Percentiles rank a stretch among this genome's conserved stretches.
phyloP scores from a whole-genome alignment of 2,329 filamentous ascomycete genomes.

The Emericellopsis cladophorae region DNA sequence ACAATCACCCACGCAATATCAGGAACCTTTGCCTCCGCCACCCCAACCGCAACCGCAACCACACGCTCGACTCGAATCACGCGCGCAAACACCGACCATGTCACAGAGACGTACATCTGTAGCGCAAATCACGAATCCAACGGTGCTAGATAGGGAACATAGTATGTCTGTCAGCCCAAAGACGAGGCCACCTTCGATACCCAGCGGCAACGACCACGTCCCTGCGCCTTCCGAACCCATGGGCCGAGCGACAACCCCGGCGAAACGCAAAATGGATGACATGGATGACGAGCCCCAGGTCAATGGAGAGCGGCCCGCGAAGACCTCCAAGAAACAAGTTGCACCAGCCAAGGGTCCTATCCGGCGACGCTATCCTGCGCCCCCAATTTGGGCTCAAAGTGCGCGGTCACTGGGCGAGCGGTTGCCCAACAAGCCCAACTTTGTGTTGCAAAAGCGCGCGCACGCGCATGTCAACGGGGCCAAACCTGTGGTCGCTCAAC shows the following conservation, averaged over 20 bases:
- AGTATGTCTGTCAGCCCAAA: conserved; percentile 71
- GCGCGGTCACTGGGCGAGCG: conserved; percentile 19
- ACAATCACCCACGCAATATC: conserved; percentile 13
- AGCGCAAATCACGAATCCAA: no score
- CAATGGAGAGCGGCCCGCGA: conserved; percentile 23
- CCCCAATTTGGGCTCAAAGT: conserved; percentile 37
- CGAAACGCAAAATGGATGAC: conserved; percentile 26
- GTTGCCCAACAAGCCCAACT: conserved; percentile 28
- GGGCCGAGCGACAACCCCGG: conserved; percentile 20
- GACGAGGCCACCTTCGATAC: conserved; percentile 46
- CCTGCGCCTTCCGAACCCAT: conserved; percentile 12
- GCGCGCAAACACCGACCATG: conserved; percentile 5
- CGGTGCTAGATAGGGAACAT: conserved; percentile 34
- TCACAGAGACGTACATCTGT: conserved; percentile 12
- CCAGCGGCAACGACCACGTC: conserved; percentile 21
- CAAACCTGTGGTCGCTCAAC: conserved; percentile 29
- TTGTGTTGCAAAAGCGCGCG: conserved; percentile 26
- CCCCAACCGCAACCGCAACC: conserved; percentile 12
- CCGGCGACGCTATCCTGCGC: conserved; percentile 19
- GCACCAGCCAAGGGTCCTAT: conserved; percentile 21
- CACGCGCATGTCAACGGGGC: conserved; percentile 11
- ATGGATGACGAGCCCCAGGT: conserved; percentile 35
- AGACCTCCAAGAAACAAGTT: conserved; percentile 17
- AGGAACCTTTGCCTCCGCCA: conserved; percentile 22
- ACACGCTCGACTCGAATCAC: conserved; percentile 1